A percentile compares a stretch with the other conserved stretches of the same genome.
phyloP scores from a whole-genome alignment of 495 filamentous ascomycete species.

The Cercophora samala region DNA sequence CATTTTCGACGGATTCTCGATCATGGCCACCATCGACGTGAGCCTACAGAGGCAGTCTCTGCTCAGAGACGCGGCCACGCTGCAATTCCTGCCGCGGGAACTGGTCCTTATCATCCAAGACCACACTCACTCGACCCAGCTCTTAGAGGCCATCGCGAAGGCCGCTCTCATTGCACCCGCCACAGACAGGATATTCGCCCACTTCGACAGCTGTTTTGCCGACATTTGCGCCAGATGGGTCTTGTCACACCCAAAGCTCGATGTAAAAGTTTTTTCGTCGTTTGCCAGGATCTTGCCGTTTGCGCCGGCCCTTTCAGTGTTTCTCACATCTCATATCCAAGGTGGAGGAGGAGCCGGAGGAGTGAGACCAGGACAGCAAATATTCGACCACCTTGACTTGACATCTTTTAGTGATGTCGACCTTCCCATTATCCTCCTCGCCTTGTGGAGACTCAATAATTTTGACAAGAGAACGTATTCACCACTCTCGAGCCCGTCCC shows the following conservation, averaged over 20 bases:
- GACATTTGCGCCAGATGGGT: slow-evolving; percentile 80
- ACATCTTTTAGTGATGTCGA: slow-evolving; percentile 26
- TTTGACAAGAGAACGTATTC: slow-evolving; percentile 67
- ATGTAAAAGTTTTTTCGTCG: slow-evolving; percentile 59
- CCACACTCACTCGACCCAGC: slow-evolving; percentile 54
- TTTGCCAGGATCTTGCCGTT: slow-evolving; percentile 78
- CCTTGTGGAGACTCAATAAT: slow-evolving; percentile 71
- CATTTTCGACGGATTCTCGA: slow-evolving; percentile 22
- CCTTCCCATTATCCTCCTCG: slow-evolving; percentile 53
- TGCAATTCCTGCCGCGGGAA: slow-evolving; percentile 60
- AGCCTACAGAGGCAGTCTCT: slow-evolving; percentile 40
- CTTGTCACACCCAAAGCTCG: slow-evolving; percentile 36
- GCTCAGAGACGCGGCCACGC: slow-evolving; percentile 38
- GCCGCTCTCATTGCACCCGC: slow-evolving; percentile 61
- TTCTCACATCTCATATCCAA: slow-evolving; percentile 37
- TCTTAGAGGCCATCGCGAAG: slow-evolving; percentile 66
- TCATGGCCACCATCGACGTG: slow-evolving; percentile 46
- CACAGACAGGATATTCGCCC: slow-evolving; percentile 65
- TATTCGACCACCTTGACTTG: slow-evolving; percentile 24
- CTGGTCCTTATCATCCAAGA: slow-evolving; percentile 61
- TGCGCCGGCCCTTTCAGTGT: slow-evolving; percentile 65
- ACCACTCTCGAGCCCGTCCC: slow-evolving; percentile 57
- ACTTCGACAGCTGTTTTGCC: slow-evolving; percentile 68
- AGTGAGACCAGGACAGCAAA: neutral
- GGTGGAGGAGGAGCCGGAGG: slow-evolving; percentile 12